Evolutionary conservation across 176 grass and related monocot genomes (phyloP).

Genomic region (Pontederia crassipes): DNA sequence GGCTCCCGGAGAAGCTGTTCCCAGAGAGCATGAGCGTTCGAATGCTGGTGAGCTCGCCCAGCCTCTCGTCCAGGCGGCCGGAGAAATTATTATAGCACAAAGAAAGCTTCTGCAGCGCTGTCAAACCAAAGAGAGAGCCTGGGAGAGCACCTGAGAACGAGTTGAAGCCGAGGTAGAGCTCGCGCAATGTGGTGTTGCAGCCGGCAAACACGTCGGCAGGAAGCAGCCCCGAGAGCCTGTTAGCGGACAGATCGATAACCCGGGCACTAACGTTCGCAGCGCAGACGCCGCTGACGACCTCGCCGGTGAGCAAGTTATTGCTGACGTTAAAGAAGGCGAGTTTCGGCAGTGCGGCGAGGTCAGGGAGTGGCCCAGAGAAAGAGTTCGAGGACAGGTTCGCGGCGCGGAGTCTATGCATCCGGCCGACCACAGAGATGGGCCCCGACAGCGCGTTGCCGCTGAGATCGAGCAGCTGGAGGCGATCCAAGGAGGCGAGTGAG

Average conservation of each 20-base stretch:
- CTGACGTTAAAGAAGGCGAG: constrained; percentile 54
- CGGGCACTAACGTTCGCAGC: constrained; percentile 23
- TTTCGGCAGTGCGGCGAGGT: constrained; percentile 26
- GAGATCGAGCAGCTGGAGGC: constrained; percentile 51
- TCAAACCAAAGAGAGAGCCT: constrained; percentile 39
- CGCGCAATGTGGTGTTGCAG: constrained; percentile 48
- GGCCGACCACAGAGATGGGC: constrained; percentile 17
- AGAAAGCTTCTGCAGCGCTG: constrained; percentile 40
- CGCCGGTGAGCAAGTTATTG: constrained; percentile 67
- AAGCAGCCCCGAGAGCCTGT: constrained; percentile 45
- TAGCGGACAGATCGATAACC: constrained; percentile 61
- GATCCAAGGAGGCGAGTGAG: constrained; percentile 1
- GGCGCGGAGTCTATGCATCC: constrained; percentile 14
- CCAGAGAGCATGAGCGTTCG: constrained; percentile 47
- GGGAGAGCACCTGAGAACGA: constrained; percentile 58
- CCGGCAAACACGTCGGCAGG: constrained; percentile 9
- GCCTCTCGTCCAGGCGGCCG: constrained; percentile 31
- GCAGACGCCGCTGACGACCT: constrained; percentile 54
- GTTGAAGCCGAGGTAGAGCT: constrained; percentile 45
- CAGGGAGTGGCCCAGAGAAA: constrained; percentile 34
- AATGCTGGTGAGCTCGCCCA: constrained; percentile 36
- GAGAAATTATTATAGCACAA: constrained; percentile 49
- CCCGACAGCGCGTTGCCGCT: constrained; percentile 57
- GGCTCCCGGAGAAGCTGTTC: constrained; percentile 55
- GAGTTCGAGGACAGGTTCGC: constrained; percentile 70